Evolutionary conservation across 2,329 filamentous ascomycete species (phyloP), one percentile per base, ranked within the genome.

Genomic region (Ramularia collo-cygni): DNA sequence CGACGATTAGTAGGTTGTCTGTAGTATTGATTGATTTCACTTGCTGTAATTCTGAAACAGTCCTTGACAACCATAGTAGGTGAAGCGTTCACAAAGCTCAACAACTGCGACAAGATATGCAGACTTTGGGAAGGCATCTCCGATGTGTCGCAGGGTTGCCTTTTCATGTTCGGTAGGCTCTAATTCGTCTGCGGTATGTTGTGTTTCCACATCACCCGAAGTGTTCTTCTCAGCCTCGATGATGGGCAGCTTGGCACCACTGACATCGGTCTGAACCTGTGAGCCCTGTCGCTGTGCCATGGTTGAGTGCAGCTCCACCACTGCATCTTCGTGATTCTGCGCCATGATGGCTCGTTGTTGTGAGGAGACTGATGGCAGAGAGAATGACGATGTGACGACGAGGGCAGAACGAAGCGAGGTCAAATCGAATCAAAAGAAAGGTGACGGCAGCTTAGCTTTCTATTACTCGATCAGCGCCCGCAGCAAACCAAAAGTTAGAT

Each of bases 51-150:
- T 24, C 21, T 24, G 21, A 16, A 16, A 33, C 30, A 17, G 18
- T n/a, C 30, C 28, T 13, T 40, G 35, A 24, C 27, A 36, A 17
- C 37, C 40, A 13, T 44, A 42, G 40, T 40, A 56, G 15, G 68
- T 67, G 52, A 71, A 71, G 4, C 69, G 63, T 52, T 72, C 69
- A 55, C 66, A 70, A 3, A 72, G 54, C 52, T 72, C 69, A 35
- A 72, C 67, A 17, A 71, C 52, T n/a, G 68, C 68, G 37, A 72
- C 64, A 13, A 71, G 49, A 50, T 68, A 71, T 17, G 68, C 67
- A 15, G 63, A 60, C 50, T 63, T 65, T 31, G 69, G 69, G 3
- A 72, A 56, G 31, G 62, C 60, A 52, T 71, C 69, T 32, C 66
- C 64, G n/a, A 71, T 61, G 42, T 65, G 64, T 38, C 67, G 57